Evolutionary conservation across 1,284 basidiomycete species (phyloP).

Genomic region (Ceratobasidium sp.): DNA sequence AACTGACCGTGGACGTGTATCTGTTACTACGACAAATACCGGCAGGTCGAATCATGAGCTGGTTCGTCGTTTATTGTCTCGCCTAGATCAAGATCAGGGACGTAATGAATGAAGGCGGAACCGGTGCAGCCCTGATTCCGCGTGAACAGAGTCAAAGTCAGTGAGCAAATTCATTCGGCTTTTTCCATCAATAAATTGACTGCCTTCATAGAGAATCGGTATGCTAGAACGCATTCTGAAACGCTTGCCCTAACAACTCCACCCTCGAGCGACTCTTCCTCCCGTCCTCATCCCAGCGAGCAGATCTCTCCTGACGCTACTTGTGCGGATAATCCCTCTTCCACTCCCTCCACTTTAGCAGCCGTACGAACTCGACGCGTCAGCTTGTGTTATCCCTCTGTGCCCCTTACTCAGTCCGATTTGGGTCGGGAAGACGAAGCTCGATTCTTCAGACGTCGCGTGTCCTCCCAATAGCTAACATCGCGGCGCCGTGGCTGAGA

Average conservation of each 20-base stretch:
- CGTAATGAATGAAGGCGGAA: too few relatives aligned
- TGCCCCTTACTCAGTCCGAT: slow-evolving; percentile 75
- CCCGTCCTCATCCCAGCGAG: slow-evolving; percentile 56
- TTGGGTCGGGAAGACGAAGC: slow-evolving; percentile 73
- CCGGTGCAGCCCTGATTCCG: too few relatives aligned
- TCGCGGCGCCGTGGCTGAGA: slow-evolving; percentile 71
- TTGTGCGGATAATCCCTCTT: background rate
- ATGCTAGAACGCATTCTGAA: background rate
- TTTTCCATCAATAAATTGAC: background rate
- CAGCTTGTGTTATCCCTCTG: slow-evolving; percentile 69
- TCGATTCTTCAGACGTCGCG: slow-evolving; percentile 57
- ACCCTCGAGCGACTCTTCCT: slow-evolving; percentile 64
- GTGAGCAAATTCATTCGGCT: too few relatives aligned
- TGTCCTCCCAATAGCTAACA: slow-evolving; percentile 28
- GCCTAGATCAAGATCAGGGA: too few relatives aligned
- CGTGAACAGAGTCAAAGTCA: too few relatives aligned
- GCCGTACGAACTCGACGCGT: slow-evolving; percentile 50
- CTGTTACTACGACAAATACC: too few relatives aligned
- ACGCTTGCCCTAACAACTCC: slow-evolving; percentile 59
- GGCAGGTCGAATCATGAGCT: background rate
- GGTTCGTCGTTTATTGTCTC: background rate
- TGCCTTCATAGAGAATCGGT: too few relatives aligned
- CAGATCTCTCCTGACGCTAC: slow-evolving; percentile 32
- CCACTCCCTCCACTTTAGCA: slow-evolving; percentile 61
- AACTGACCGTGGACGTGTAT: slow-evolving; percentile 56